Percentiles rank a stretch among this genome's conserved stretches.
These are phyloP conservation scores for Endocarpon pusillum DNA, from an alignment of 495 filamentous ascomycete genomes.

Conservation along the genomic window DNA sequence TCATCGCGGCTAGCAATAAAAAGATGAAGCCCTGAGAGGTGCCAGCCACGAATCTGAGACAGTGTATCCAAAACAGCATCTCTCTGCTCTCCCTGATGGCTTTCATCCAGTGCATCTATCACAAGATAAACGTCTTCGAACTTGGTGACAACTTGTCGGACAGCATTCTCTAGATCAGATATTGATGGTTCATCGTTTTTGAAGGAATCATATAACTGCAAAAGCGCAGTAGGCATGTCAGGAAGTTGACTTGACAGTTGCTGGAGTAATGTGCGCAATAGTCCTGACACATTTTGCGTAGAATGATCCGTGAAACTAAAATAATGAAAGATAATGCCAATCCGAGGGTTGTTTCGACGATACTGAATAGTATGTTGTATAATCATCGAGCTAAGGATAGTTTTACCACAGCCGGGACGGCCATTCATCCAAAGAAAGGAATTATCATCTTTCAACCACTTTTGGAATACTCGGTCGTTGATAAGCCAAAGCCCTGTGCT, in stretches of 20 bases:
- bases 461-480: slow-evolving; percentile 10
- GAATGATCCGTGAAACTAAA: slow-evolving; percentile 21
- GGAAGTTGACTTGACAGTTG: slow-evolving; percentile 18
- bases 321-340: slow-evolving; percentile 23
- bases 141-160: slow-evolving; percentile 6
- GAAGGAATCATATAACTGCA: slow-evolving; percentile 8
- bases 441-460: slow-evolving; percentile 17
- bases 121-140: slow-evolving; percentile 14
- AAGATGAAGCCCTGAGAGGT: slow-evolving; percentile 15
- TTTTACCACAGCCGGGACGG: slow-evolving; percentile 27
- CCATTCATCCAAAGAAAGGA: slow-evolving; percentile 26
- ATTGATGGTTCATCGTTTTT: no score
- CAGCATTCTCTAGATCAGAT: no score
- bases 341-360: slow-evolving; percentile 1
- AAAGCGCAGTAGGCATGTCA: slow-evolving; percentile 7
- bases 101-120: slow-evolving; percentile 17
- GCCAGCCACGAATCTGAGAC: slow-evolving; percentile 14
- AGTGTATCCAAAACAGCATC: slow-evolving; percentile 11
- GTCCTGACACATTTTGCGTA: slow-evolving; percentile 14
- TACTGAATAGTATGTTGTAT: slow-evolving; percentile 15
- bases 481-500: slow-evolving; percentile 19
- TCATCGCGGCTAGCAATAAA: slow-evolving; percentile 23
- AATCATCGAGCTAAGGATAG: slow-evolving; percentile 20
- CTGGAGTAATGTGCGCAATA: slow-evolving; percentile 21
- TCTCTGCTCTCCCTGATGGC: not conserved